These are phyloP conservation scores for Silybum marianum DNA, from an alignment of 129 eudicot species.

Conservation along the genomic window DNA sequence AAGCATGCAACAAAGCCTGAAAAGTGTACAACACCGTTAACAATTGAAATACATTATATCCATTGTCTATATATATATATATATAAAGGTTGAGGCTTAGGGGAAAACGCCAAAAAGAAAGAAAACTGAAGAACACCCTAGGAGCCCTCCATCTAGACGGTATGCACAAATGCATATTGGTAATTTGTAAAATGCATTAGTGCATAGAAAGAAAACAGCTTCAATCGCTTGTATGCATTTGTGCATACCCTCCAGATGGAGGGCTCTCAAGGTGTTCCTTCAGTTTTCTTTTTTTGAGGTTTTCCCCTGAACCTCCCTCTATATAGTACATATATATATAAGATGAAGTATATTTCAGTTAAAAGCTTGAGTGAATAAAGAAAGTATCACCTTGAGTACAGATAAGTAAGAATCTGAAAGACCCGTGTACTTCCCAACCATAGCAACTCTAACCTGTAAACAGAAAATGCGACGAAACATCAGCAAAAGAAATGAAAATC, in stretches of 20 bases:
- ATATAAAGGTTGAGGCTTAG: neutral
- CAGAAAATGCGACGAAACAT: neutral
- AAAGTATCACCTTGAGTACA: conserved; percentile 72
- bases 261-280: too few species aligned
- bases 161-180: too few species aligned
- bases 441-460: conserved; percentile 78
- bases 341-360: neutral
- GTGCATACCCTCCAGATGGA: too few species aligned
- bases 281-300: too few species aligned
- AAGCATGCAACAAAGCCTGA: conserved; percentile 95
- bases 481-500: neutral
- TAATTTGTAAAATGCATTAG: too few species aligned
- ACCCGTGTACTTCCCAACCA: conserved; percentile 97
- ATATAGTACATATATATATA: neutral
- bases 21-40: conserved; percentile 4
- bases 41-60: neutral
- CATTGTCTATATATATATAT: neutral
- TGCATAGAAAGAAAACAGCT: too few species aligned
- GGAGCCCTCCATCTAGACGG: too few species aligned
- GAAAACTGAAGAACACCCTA: too few species aligned
- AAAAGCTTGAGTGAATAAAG: neutral
- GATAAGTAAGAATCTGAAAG: conserved; percentile 89
- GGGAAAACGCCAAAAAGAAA: too few species aligned
- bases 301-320: neutral
- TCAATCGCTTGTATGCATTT: too few species aligned